Percentiles rank a stretch among this genome's conserved stretches.
Evolutionary conservation across 371 early-diverging fungal species (phyloP).

Genomic region (Gilbertella persicaria): DNA sequence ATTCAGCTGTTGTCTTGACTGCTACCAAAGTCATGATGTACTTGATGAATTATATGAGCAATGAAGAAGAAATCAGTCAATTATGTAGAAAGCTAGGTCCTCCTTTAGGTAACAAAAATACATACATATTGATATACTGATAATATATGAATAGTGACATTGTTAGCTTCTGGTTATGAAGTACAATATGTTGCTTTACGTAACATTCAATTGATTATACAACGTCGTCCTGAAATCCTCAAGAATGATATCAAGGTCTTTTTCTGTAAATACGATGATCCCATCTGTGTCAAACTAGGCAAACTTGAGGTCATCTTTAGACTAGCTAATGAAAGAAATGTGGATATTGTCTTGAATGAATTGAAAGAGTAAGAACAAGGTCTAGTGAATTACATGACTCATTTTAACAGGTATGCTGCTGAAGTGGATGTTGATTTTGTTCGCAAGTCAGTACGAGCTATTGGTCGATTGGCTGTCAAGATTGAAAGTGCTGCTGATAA

Average conservation of each 20-base stretch:
- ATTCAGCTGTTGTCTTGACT: slow-evolving; percentile 92
- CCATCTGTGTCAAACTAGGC: slow-evolving; percentile 93
- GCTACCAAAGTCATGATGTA: slow-evolving; percentile 90
- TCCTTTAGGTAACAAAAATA: slow-evolving; percentile 70
- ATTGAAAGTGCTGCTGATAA: slow-evolving; percentile 80
- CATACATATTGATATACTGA: background rate
- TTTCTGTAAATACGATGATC: slow-evolving; percentile 97
- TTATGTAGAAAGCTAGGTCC: slow-evolving; percentile 86
- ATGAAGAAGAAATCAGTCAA: slow-evolving; percentile 67
- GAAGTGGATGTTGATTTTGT: slow-evolving; percentile 97
- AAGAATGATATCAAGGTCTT: slow-evolving; percentile 89
- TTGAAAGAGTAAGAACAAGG: slow-evolving; percentile 86
- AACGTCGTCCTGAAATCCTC: slow-evolving; percentile 79
- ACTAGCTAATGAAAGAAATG: slow-evolving; percentile 76
- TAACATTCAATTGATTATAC: slow-evolving; percentile 88
- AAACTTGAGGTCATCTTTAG: slow-evolving; percentile 91
- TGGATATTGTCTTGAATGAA: slow-evolving; percentile 85
- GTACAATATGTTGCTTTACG: slow-evolving; percentile 93
- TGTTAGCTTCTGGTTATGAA: slow-evolving; percentile 87
- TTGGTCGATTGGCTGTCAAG: slow-evolving; percentile 92
- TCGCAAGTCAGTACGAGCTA: slow-evolving; percentile 88
- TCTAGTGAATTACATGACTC: background rate
- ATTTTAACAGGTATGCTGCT: slow-evolving; percentile 71
- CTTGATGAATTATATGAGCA: slow-evolving; percentile 85
- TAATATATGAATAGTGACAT: slow-evolving; percentile 63